Base-by-base conservation (phyloP, 2,329 filamentous ascomycete species). In the Colletotrichum eleusines region DNA sequence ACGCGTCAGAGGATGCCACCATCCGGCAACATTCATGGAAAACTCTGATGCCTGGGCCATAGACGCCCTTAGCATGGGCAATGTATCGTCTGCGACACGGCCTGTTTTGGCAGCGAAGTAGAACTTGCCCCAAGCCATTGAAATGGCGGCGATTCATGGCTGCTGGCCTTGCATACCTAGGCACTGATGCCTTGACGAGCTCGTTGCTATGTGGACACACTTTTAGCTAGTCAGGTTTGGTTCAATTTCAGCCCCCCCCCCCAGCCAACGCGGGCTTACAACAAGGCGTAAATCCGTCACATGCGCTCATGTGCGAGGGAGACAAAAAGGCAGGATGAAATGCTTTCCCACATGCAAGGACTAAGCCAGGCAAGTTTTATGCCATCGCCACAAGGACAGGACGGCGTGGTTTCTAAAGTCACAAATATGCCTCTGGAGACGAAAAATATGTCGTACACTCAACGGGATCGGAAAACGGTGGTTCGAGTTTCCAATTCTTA, bases 401-500 rank as follows among this genome's bases (percentile, higher is more conserved):
- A 5, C 20, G 11, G 20, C n/a, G 5, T n/a, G 12, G 33, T 23
- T 16, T 23, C 6, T 9, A 35, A 12, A n/a, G 28, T 54, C 53
- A 55, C 20, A 55, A 23, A 9, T 3, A 35, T 38, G 31, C 33
- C 18, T 42, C 26, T 23, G 23, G 40, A 51, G 26, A 59, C 40
- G 40, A 69, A 53, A n/a, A 71, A 48, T 65, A 87, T 88, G 86
- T 89, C 85, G 87, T 85, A 81, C 84, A 84, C 87, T 88, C 86
- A 89, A 90, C 88, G 88, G 88, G 87, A 89, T 85, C 85, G 87
- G 84, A 84, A 83, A 86, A 88, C 82, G 80, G 81, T 69, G 75
- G 77, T 79, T 82, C 84, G 85, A 87, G 82, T 87, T 85, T 81
- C 84, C 87, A 89, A 89, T 90, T 89, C 87, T 89, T 89, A 81